Evolutionary conservation across 1,284 basidiomycete genomes (phyloP).

Genomic region (Ceratobasidium sp.): DNA sequence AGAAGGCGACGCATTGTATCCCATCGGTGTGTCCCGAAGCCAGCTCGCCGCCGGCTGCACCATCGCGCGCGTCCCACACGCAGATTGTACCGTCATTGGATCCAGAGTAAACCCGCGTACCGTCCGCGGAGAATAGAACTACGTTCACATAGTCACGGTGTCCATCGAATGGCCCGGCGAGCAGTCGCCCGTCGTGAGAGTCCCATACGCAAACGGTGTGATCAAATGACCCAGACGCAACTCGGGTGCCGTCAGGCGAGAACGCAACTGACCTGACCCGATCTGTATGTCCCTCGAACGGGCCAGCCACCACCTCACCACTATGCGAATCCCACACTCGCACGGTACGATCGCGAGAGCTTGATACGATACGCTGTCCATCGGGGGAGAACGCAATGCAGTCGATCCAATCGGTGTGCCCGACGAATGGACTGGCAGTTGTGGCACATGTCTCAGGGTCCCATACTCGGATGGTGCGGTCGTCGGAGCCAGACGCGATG

Average conservation of each 20-base stretch:
- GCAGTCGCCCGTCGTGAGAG: not conserved
- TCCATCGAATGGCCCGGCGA: not conserved
- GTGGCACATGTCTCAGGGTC: not conserved
- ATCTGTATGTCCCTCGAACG: no score
- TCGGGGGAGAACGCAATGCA: no score
- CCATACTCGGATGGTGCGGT: no score
- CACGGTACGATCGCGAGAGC: no score
- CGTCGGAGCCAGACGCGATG: no score
- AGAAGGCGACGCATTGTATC: no score
- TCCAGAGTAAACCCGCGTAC: not conserved
- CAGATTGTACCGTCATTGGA: not conserved
- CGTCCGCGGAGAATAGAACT: not conserved
- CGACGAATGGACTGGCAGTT: slow-evolving; percentile 12
- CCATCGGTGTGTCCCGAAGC: no score
- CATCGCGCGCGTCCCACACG: slow-evolving; percentile 4
- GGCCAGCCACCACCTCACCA: no score
- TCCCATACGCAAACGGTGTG: slow-evolving; percentile 23
- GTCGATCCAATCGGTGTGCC: no score
- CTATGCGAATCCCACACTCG: no score
- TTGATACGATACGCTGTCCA: no score
- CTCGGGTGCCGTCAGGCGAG: slow-evolving; percentile 21
- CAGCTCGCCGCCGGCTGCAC: no score
- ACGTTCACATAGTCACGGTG: not conserved
- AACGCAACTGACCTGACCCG: slow-evolving; percentile 20
- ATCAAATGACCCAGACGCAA: slow-evolving; percentile 28